Percentiles rank a stretch among this genome's conserved stretches.
Evolutionary conservation across 345 rosid species (phyloP).

Genomic region (Citrus reticulata): DNA sequence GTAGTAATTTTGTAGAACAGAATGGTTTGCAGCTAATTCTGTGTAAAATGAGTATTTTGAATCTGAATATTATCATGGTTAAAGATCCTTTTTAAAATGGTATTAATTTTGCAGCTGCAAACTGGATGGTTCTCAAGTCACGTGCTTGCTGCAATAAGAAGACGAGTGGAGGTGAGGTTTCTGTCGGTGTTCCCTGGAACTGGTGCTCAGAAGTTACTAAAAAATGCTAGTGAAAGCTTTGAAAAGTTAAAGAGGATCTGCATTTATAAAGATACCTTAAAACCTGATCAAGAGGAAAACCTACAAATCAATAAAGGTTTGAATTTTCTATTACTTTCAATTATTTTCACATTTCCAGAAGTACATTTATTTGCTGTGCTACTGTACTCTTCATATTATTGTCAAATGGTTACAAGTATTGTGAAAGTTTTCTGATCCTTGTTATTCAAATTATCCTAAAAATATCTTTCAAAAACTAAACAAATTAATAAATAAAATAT

Average conservation of each 20-base stretch:
- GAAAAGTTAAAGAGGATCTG: slow-evolving; percentile 66
- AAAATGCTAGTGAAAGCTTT: slow-evolving; percentile 66
- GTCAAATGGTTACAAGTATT: slow-evolving; percentile 1
- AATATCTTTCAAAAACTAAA: not conserved
- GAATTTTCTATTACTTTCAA: slow-evolving; percentile 4
- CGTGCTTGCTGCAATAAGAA: slow-evolving; percentile 68
- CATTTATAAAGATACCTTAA: slow-evolving; percentile 41
- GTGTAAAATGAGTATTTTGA: not conserved
- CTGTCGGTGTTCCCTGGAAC: slow-evolving; percentile 65
- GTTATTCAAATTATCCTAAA: not conserved
- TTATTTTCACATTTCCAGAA: not conserved
- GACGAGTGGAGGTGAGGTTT: slow-evolving; percentile 72
- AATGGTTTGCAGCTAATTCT: not conserved
- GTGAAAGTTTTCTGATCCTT: not conserved
- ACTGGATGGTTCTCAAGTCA: slow-evolving; percentile 87
- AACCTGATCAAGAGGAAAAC: slow-evolving; percentile 38
- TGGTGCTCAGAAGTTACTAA: slow-evolving; percentile 67
- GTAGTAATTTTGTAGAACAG: not conserved
- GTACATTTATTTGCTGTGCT: not conserved
- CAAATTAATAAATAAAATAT: no score
- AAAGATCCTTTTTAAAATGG: slow-evolving; percentile 9
- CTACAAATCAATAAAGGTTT: slow-evolving; percentile 45
- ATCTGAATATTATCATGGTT: slow-evolving; percentile 6
- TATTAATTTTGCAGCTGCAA: slow-evolving; percentile 51
- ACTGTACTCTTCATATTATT: not conserved